Evolutionary conservation across 805 yeast species (phyloP), one percentile per base, ranked within the genome.

Genomic region (Scheffersomyces spartinae): DNA sequence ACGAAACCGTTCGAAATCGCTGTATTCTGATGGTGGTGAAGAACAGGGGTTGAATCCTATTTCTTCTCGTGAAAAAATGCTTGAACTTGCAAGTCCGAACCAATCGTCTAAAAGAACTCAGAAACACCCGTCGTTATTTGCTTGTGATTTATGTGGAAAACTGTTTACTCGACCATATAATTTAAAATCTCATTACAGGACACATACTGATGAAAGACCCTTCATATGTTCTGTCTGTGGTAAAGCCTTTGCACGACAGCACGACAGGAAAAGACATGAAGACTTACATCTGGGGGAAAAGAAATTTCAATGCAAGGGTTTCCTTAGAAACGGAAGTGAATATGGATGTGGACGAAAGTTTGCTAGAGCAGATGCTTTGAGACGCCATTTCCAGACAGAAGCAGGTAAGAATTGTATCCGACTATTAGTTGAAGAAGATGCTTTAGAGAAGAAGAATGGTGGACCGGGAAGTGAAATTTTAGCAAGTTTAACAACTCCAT

Each of bases 161-260:
- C 59, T 76, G 25, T 88, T 88, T 47, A 88, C 97, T 2, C 58
- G 97, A 28, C 95, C 95, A 0, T 91, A 91, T 49, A 91, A 91
- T 45, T 60, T 88, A 37, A 83, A 88, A 39, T 82, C 95, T 0
- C 98, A 88, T 52, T 57, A 81, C 43, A 61, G 95, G 31, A 88
- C 97, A 0, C 98, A 82, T 47, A 80, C 93, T 1, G 79, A 79
- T 43, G 93, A 81, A 42, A 55, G 85, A 27, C 93, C 91, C 5
- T 81, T 71, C 42, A 61, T 71, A 6, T 81, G 94, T 49, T 57
- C 66, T 9, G 62, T 69, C 3, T 81, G 93, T 52, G 84, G 83
- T 4, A 80, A 80, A 46, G 81, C 86, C 1, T 81, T 81, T 42
- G 67, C 67, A 1, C 33, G 67, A 18, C 67, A 61, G 31, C 67